Conservation (phyloP, 2,329 filamentous ascomycete species). For the Metarhizium sp. region DNA sequence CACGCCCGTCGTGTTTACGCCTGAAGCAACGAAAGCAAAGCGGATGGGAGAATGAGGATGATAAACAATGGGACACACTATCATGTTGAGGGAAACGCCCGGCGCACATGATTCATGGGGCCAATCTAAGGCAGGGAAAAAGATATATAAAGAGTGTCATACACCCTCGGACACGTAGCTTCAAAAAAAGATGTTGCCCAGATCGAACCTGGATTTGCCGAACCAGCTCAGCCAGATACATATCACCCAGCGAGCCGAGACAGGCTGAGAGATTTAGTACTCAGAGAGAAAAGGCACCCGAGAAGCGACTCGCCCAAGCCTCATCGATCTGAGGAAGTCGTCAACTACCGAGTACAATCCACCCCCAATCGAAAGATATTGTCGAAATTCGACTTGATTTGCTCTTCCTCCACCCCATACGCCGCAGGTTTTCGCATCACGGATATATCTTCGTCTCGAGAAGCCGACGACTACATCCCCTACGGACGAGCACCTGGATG, state of each 20-base stretch:
- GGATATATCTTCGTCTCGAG: neutral
- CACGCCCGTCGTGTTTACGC: neutral
- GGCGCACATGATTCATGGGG: neutral
- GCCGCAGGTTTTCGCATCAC: neutral
- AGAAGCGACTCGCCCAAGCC: neutral
- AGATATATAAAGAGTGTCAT: slow-evolving; percentile 1
- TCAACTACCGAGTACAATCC: neutral
- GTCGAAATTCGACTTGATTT: neutral
- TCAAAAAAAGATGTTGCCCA: neutral
- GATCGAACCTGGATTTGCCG: neutral
- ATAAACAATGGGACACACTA: slow-evolving; percentile 2
- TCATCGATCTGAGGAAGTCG: too few relatives aligned
- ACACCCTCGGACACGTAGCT: neutral
- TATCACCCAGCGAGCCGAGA: neutral
- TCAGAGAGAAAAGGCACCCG: neutral
- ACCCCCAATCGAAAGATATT: neutral
- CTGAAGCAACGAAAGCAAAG: neutral
- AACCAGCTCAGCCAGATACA: neutral
- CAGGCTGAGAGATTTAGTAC: neutral
- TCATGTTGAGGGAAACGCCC: neutral
- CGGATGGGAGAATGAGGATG: neutral
- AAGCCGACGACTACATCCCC: neutral
- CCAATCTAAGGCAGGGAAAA: neutral
- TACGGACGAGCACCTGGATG: neutral
- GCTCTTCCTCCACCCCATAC: neutral